Conservation (phyloP, 148 eudicot species). For the Simmondsia chinensis region DNA sequence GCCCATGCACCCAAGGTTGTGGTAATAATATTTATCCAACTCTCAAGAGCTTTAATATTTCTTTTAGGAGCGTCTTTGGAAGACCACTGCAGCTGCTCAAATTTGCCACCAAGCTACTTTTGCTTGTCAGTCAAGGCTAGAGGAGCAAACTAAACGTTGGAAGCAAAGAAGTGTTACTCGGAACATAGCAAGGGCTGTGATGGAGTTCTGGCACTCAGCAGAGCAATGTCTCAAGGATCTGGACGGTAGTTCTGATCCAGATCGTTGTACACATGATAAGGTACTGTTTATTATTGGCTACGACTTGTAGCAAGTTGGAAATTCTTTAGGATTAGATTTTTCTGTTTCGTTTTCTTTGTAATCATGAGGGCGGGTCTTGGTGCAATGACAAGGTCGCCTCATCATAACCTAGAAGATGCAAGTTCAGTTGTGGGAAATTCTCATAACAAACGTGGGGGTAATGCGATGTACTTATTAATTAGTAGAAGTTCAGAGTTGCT, state of each 20-base stretch:
- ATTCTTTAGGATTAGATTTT: neutral
- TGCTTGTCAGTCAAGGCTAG: slow-evolving; percentile 45
- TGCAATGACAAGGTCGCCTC: no score
- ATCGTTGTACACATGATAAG: slow-evolving; percentile 14
- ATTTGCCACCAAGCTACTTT: slow-evolving; percentile 45
- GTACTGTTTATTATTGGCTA: slow-evolving; percentile 7
- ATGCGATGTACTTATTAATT: no score
- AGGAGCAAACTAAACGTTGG: slow-evolving; percentile 31
- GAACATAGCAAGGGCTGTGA: slow-evolving; percentile 60
- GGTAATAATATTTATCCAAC: slow-evolving; percentile 2
- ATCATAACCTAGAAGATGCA: no score
- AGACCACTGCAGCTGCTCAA: slow-evolving; percentile 78
- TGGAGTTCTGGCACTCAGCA: slow-evolving; percentile 77
- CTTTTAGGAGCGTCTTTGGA: slow-evolving; percentile 85
- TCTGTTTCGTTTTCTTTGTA: neutral
- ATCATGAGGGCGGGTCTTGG: no score
- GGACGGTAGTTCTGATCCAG: slow-evolving; percentile 12
- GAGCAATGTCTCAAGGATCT: slow-evolving; percentile 22
- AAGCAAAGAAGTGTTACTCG: slow-evolving; percentile 55
- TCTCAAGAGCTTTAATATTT: neutral
- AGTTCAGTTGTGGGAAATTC: no score
- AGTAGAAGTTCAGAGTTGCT: no score
- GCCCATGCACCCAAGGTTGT: no score
- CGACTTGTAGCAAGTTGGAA: no score
- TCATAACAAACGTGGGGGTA: no score